Base-by-base conservation (phyloP, 441 rosid genomes). In the Theobroma grandiflorum region DNA sequence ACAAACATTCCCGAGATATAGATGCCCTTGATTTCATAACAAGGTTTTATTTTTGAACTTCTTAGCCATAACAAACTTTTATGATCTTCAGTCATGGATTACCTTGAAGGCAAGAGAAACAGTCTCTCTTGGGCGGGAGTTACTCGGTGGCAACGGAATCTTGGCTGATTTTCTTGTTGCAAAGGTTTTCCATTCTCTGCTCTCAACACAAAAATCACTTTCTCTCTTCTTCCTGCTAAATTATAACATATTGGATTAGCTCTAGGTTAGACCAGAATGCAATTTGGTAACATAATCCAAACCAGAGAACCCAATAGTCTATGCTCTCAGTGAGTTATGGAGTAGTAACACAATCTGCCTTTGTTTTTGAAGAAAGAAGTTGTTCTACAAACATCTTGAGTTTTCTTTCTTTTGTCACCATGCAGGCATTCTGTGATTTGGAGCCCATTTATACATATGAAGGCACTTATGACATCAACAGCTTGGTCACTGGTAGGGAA, bases 361-460 rank as follows among this genome's bases (percentile, higher is more conserved):
- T 45, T 69, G 38, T 26, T 69, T 47, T 45, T 26, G n/a, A 37
- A 47, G 58, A 26, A 71, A 53, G 31, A 38, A 72, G 18, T 18
- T 61, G 0, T 72, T 55, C 18, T 55, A 38, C 35, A 14, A 38
- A 38, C 50, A 73, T 73, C 50, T 40, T 57, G 47, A 73, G 47
- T 37, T 64, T 5, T 40, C 15, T 45, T 10, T 63, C 20, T 37
- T 65, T 74, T 42, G 38, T 79, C 2, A 8, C 3, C n/a, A 70
- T 87, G 90, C 92, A 93, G 99, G 99, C 99, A 68, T 93, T 96
- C 84, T 93, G 99, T 73, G 99, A 95, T 88, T 85, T 96, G 88
- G 99, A 96, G 78, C 99, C 99, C 7, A 95, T 96, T 64, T 89
- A 92, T 84, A 95, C 98, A 4, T 95, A 89, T 49, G 98, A 94